Conservation (phyloP, 2,329 filamentous ascomycete genomes). For the Byssoonygena ceratinophila region DNA sequence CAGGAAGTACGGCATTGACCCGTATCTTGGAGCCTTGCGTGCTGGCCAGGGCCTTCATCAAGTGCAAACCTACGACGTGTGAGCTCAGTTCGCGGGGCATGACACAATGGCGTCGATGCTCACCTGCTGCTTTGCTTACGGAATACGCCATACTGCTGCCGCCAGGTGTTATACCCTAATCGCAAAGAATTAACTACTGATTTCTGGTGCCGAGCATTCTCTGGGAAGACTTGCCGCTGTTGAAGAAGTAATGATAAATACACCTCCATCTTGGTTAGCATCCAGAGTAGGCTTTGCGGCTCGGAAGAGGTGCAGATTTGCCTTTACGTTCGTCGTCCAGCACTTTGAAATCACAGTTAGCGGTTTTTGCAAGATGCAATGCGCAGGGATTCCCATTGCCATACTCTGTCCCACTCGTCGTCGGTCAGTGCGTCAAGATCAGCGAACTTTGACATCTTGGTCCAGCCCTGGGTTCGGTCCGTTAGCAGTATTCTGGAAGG, state of each 20-base stretch:
- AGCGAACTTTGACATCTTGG: slow-evolving; percentile 47
- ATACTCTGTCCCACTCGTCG: slow-evolving; percentile 53
- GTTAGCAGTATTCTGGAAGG: not conserved
- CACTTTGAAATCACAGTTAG: slow-evolving; percentile 35
- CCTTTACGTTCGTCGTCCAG: slow-evolving; percentile 53
- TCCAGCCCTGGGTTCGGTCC: slow-evolving; percentile 44
- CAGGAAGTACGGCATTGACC: slow-evolving; percentile 55
- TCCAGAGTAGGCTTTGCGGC: slow-evolving; percentile 51
- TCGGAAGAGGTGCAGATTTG: slow-evolving; percentile 44
- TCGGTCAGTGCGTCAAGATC: slow-evolving; percentile 50
- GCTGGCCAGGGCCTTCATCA: slow-evolving; percentile 54
- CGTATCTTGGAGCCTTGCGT: slow-evolving; percentile 53
- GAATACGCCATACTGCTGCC: slow-evolving; percentile 60
- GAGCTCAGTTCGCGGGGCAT: not conserved
- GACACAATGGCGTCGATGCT: not conserved
- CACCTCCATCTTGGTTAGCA: slow-evolving; percentile 52
- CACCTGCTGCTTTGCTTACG: slow-evolving; percentile 64
- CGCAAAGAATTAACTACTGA: slow-evolving; percentile 26
- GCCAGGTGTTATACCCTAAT: slow-evolving; percentile 39
- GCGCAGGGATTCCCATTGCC: not conserved
- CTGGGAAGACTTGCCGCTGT: slow-evolving; percentile 40
- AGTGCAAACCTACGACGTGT: slow-evolving; percentile 43
- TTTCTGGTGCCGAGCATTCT: not conserved
- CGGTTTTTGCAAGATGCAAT: not conserved
- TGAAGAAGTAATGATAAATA: slow-evolving; percentile 53